Base-by-base conservation (phyloP, 768 basidiomycete species). In the Hirschioporus abietinus region DNA sequence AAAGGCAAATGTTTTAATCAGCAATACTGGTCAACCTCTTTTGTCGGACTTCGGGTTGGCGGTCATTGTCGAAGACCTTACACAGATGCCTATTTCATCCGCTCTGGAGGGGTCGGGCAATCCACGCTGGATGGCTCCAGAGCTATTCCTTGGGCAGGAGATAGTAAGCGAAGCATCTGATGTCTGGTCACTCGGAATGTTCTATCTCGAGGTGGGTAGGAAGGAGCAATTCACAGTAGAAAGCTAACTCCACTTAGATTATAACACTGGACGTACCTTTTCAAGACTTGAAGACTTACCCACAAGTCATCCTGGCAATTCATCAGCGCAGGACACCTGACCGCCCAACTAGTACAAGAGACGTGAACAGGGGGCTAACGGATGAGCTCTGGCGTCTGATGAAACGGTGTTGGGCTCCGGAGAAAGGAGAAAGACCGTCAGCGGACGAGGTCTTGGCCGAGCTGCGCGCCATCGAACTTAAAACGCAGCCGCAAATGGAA, bases 261-360 rank as follows among this genome's bases (percentile, higher is more conserved):
- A 61, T 61, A 12, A 61, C 60, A 8, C 25, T 25, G 15, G 60
- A 61, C 24, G 24, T 61, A 8, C 60, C 60, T 5, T 61, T 61
- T 23, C 12, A 15, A 25, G 60, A 61, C 12, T 25, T 61, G 24
- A 61, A 61, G 60, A 34, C 15, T 25, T 61, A 61, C 30, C 60
- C 60, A 8, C 60, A 61, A 24, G 60, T 61, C 60, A 61, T 61
- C 24, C 60, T 61, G 15, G 60, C 60, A 34, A 61, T 61, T 9
- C 60, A 61, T 61, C 15, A 25, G 15, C 9, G 23, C 60, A 34
- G 24, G 23, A 25, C 4, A 18, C 60, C 60, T 15, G 60, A 25
- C 3, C 60, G 60, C 3, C 60, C 60, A 24, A 34, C 25, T 18
- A 61, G 30, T 9, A 12, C 10, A 24, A 52, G 42, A 20, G 60